Evolutionary conservation across 495 filamentous ascomycete genomes (phyloP), one percentile per base, ranked within the genome.

Genomic region (Lasiosphaeria miniovina): DNA sequence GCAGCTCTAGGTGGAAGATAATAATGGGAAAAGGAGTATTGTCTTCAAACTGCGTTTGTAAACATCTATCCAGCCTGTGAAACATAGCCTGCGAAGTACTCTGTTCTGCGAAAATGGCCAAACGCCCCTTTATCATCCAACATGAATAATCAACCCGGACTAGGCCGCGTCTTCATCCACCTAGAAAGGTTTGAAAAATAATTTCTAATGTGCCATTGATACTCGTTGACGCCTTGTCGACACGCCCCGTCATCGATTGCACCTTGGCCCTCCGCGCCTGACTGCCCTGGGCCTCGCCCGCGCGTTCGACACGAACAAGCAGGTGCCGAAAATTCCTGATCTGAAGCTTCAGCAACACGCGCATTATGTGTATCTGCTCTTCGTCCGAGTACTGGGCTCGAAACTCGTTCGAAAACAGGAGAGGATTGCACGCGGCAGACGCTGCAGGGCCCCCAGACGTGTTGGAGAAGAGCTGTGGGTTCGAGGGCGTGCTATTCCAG

Each of bases 381-480:
- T 61, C 59, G 36, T 61, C 49, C 14, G 54, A 57, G 14, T 61
- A 61, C 54, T 53, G 48, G 14, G 11, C 14, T 11, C 59, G 49
- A 35, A 61, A 57, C 31, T 61, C 54, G 38, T 61, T 49, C 8
- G 54, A 57, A 38, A 61, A 61, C 59, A 61, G 51, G 8, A 52
- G 3, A 7, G 59, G 54, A 49, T 54, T 61, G 36, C 59, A 61
- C 4, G 14, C 11, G 33, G 58, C 46, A 11, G n/a, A 14, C 40
- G 35, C 49, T 12, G 58, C 58, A 14, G 51, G n/a, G n/a, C 36
- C 51, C 10, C 52, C 43, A 11, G 58, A 54, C 10, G 34, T 46
- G 49, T 11, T 36, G 12, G 12, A 46, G 11, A 46, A 46, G 43
- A 46, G 7, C 12, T 46, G 43, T 9, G 43, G 43, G 8, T 9